Conservation (phyloP, 495 filamentous ascomycete species). For the Beverwykella pulmonaria region DNA sequence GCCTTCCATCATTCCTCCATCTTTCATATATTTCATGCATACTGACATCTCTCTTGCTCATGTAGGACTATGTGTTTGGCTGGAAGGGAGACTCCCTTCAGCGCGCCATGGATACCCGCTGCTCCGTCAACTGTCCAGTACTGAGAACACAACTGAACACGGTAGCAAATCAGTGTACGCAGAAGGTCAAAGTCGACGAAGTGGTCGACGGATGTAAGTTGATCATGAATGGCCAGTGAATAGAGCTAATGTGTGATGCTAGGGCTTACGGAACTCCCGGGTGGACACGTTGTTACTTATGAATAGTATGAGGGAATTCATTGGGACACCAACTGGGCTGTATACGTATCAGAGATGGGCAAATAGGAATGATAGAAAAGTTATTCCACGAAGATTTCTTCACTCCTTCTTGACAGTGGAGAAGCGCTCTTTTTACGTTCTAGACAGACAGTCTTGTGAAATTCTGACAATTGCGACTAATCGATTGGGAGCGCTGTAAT, state of each 20-base stretch:
- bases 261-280: constrained; percentile 8
- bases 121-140: constrained; percentile 45
- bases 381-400: too few relatives aligned
- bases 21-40: not conserved
- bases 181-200: constrained; percentile 44
- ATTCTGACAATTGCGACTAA: too few relatives aligned
- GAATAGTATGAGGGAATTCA: too few relatives aligned
- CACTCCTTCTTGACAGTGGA: too few relatives aligned
- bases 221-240: not conserved
- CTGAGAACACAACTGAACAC: constrained; percentile 46
- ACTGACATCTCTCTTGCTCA: not conserved
- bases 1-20: not conserved
- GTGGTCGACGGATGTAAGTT: constrained; percentile 47
- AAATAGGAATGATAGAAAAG: too few relatives aligned
- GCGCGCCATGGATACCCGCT: constrained; percentile 52
- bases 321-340: too few relatives aligned
- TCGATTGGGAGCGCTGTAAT: too few relatives aligned
- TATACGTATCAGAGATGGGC: too few relatives aligned
- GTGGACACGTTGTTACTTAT: not conserved
- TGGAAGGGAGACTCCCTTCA: constrained; percentile 54
- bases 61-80: constrained; percentile 50
- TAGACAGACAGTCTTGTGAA: too few relatives aligned
- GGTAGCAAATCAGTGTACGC: constrained; percentile 47
- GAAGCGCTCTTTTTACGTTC: too few relatives aligned
- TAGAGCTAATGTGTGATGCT: not conserved